Evolutionary conservation across 129 eudicot genomes (phyloP).

Genomic region (Helichrysum umbraculigerum): DNA sequence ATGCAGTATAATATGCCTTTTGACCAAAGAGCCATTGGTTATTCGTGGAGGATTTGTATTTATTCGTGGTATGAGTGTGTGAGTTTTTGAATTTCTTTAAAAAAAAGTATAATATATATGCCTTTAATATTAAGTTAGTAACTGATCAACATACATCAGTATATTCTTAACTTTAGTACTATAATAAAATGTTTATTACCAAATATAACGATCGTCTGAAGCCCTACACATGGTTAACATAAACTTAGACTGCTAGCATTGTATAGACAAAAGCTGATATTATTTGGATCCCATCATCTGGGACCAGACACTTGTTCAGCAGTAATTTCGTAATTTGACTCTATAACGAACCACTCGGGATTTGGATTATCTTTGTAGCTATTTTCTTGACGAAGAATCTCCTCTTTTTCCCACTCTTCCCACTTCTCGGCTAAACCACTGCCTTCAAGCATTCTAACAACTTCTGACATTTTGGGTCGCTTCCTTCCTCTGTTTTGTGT

Average conservation of each 20-base stretch:
- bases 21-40: too few species aligned
- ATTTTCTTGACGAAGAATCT: neutral
- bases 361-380: neutral
- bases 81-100: too few species aligned
- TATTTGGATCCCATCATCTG: neutral
- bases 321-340: too few species aligned
- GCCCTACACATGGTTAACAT: neutral
- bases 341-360: neutral
- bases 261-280: neutral
- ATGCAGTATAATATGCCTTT: neutral
- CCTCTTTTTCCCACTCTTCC: slow-evolving; percentile 35
- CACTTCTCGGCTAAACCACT: slow-evolving; percentile 72
- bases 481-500: slow-evolving; percentile 55
- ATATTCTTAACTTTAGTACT: neutral
- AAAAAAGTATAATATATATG: too few species aligned
- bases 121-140: neutral
- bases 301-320: slow-evolving; percentile 5
- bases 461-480: slow-evolving; percentile 91
- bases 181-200: neutral
- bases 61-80: too few species aligned
- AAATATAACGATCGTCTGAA: neutral
- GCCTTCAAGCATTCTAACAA: slow-evolving; percentile 89
- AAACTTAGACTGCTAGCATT: neutral
- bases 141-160: neutral
- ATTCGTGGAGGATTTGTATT: too few species aligned